Conservation (phyloP, 306 rosid species). For the Vigna unguiculata region DNA sequence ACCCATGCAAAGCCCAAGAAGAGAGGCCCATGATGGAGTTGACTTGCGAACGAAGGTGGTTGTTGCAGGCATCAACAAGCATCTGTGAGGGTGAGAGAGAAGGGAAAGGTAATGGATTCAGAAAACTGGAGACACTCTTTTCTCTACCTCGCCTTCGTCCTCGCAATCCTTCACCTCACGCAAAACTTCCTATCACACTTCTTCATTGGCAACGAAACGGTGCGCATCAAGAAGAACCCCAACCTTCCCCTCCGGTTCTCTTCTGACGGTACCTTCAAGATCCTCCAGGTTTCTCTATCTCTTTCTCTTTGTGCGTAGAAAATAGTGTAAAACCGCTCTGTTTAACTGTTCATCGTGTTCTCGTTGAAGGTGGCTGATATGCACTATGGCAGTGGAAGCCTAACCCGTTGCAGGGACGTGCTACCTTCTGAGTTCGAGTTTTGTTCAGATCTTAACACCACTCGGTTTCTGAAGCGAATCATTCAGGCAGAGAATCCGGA, state of each 20-base stretch:
- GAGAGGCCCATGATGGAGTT: neutral
- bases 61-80: neutral
- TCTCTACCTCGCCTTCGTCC: constrained; percentile 51
- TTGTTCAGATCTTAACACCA: constrained; percentile 90
- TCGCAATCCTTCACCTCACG: constrained; percentile 43
- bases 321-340: neutral
- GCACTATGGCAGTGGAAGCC: constrained; percentile 77
- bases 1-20: neutral
- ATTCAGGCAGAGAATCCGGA: constrained; percentile 74
- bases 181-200: constrained; percentile 50
- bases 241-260: constrained; percentile 86
- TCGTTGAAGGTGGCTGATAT: constrained; percentile 81
- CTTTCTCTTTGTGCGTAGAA: neutral
- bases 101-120: constrained; percentile 30
- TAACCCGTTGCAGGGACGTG: constrained; percentile 78
- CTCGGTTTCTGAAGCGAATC: constrained; percentile 65
- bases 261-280: constrained; percentile 86
- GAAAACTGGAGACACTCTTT: constrained; percentile 54
- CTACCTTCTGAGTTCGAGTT: constrained; percentile 62
- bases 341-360: neutral
- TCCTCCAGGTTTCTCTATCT: constrained; percentile 66
- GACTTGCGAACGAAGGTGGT: neutral
- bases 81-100: neutral
- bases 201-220: constrained; percentile 47
- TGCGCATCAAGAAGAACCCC: constrained; percentile 58